Evolutionary conservation across 768 basidiomycete species (phyloP).

Genomic region (Omphalotus guepiniiformis): DNA sequence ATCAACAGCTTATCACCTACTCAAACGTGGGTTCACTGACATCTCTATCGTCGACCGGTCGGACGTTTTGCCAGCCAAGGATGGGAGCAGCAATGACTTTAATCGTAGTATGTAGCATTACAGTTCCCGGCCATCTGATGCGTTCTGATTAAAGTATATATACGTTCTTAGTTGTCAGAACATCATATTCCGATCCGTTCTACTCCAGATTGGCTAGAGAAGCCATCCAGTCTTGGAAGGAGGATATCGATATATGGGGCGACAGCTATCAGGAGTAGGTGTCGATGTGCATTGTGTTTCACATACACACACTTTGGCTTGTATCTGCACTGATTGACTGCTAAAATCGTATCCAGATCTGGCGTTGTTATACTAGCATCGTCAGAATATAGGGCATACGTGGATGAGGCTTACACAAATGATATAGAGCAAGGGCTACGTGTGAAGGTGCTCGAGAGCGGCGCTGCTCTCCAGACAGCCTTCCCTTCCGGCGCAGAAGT

Average conservation of each 20-base stretch:
- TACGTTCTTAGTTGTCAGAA: constrained; percentile 61
- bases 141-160: too few species aligned
- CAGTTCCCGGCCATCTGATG: neutral
- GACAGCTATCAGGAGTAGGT: constrained; percentile 76
- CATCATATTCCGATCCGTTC: constrained; percentile 65
- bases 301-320: too few species aligned
- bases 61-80: constrained; percentile 8
- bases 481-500: constrained; percentile 41
- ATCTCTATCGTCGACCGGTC: constrained; percentile 9
- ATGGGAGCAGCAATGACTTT: constrained; percentile 39
- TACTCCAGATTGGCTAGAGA: constrained; percentile 71
- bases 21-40: constrained; percentile 39
- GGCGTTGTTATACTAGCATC: constrained; percentile 62
- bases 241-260: constrained; percentile 53
- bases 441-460: constrained; percentile 35
- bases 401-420: constrained; percentile 54
- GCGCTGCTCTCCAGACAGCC: constrained; percentile 36
- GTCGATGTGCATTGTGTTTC: too few species aligned
- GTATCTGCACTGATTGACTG: too few species aligned
- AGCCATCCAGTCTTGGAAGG: constrained; percentile 73
- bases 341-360: constrained; percentile 47
- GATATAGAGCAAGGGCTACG: constrained; percentile 55
- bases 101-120: constrained; percentile 37
- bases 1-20: constrained; percentile 59
- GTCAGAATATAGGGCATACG: constrained; percentile 35